Evolutionary conservation across 2,329 filamentous ascomycete species (phyloP).

Genomic region (Cyphellophora europaea): DNA sequence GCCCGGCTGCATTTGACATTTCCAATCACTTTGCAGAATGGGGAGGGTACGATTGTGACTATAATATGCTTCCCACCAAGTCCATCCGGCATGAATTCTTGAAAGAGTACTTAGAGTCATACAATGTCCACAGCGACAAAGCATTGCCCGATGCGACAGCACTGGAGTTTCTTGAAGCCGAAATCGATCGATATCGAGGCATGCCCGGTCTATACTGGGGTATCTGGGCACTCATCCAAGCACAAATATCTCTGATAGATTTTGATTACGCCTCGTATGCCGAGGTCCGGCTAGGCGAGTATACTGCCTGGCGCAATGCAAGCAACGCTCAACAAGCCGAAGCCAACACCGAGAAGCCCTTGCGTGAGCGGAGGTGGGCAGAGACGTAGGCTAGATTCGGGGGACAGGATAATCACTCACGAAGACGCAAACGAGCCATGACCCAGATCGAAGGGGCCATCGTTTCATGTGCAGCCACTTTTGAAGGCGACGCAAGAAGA

Average conservation of each 20-base stretch:
- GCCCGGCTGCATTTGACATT: constrained; percentile 90
- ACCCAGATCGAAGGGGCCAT: background rate
- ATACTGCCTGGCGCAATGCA: constrained; percentile 83
- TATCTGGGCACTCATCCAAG: constrained; percentile 92
- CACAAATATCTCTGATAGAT: constrained; percentile 86
- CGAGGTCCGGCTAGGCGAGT: constrained; percentile 76
- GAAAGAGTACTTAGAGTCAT: constrained; percentile 69
- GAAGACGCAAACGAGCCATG: too few relatives aligned
- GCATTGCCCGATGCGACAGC: constrained; percentile 45
- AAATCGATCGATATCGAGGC: constrained; percentile 81
- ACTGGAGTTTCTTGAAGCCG: constrained; percentile 58
- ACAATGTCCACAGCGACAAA: constrained; percentile 47
- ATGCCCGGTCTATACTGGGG: constrained; percentile 84
- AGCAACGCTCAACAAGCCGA: constrained; percentile 49
- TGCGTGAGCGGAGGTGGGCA: constrained; percentile 75
- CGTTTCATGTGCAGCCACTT: too few relatives aligned
- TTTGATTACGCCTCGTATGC: constrained; percentile 95
- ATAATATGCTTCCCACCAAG: constrained; percentile 68
- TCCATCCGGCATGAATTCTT: constrained; percentile 73
- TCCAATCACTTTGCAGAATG: constrained; percentile 98
- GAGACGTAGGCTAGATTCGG: constrained; percentile 37
- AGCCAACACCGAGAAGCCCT: constrained; percentile 51
- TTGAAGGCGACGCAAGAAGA: too few relatives aligned
- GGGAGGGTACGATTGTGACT: constrained; percentile 95
- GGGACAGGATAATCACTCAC: too few relatives aligned